Evolutionary conservation across 441 rosid genomes (phyloP).

Genomic region (Macaranga tanarius): DNA sequence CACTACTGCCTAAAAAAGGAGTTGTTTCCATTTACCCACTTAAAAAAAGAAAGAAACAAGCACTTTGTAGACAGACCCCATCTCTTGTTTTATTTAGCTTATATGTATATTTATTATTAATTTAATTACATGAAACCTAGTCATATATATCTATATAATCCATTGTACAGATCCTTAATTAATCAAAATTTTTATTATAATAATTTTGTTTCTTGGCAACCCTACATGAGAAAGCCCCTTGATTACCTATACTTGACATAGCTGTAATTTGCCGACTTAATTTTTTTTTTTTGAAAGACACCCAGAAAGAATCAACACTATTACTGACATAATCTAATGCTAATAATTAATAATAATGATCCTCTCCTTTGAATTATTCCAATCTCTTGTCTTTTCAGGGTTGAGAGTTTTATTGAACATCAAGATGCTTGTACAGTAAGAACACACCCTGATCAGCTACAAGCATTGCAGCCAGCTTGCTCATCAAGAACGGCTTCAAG

Average conservation of each 20-base stretch:
- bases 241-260: slow-evolving; percentile 8
- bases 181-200: slow-evolving; percentile 29
- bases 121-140: slow-evolving; percentile 20
- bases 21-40: slow-evolving; percentile 17
- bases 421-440: slow-evolving; percentile 75
- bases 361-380: slow-evolving; percentile 13
- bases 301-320: slow-evolving; percentile 9
- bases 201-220: slow-evolving; percentile 33
- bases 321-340: slow-evolving; percentile 8
- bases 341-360: neutral
- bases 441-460: slow-evolving; percentile 44
- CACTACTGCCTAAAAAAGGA: slow-evolving; percentile 26
- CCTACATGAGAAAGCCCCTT: slow-evolving; percentile 31
- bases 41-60: too few relatives aligned
- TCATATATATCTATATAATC: slow-evolving; percentile 13
- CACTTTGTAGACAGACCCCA: slow-evolving; percentile 25
- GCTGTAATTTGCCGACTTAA: slow-evolving; percentile 9
- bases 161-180: slow-evolving; percentile 27
- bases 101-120: slow-evolving; percentile 1
- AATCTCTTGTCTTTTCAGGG: slow-evolving; percentile 43
- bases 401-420: slow-evolving; percentile 97
- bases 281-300: neutral
- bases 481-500: slow-evolving; percentile 86
- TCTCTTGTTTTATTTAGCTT: slow-evolving; percentile 8
- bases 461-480: slow-evolving; percentile 48